Conservation (phyloP, 768 basidiomycete species). For the Tricholoma matsutake region DNA sequence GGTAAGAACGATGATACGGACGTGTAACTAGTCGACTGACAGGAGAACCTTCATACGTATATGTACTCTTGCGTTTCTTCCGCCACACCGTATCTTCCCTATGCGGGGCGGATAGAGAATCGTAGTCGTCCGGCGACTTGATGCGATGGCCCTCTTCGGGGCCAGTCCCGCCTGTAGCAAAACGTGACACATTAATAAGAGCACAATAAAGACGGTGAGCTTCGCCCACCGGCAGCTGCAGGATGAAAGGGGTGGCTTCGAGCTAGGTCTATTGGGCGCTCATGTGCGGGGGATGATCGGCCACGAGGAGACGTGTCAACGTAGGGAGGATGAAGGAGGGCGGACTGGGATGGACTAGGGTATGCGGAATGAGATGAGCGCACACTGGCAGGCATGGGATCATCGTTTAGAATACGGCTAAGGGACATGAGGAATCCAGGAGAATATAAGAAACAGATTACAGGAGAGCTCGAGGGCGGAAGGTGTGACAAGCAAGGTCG, state of each 20-base stretch:
- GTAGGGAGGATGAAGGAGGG: constrained; percentile 16
- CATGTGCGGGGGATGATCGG: constrained; percentile 21
- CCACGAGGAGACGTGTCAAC: constrained; percentile 16
- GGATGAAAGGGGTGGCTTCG: constrained; percentile 8
- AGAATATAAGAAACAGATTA: neutral
- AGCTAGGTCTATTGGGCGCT: constrained; percentile 3
- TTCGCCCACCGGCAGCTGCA: constrained; percentile 7
- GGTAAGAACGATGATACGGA: constrained; percentile 5
- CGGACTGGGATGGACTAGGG: constrained; percentile 24
- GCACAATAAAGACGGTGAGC: neutral
- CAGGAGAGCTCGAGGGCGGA: neutral
- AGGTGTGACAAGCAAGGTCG: neutral
- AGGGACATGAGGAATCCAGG: constrained; percentile 55
- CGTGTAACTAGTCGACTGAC: constrained; percentile 3
- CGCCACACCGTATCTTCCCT: neutral
- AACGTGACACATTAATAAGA: neutral
- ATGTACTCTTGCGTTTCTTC: neutral
- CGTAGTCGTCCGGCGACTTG: neutral
- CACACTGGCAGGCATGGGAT: constrained; percentile 39
- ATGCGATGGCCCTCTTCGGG: neutral
- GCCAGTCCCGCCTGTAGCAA: neutral
- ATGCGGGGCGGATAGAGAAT: neutral
- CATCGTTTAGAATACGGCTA: constrained; percentile 77
- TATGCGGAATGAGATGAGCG: constrained; percentile 31
- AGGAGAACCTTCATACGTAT: neutral